Evolutionary conservation across 345 rosid species (phyloP).

Genomic region (Corchorus capsularis): DNA sequence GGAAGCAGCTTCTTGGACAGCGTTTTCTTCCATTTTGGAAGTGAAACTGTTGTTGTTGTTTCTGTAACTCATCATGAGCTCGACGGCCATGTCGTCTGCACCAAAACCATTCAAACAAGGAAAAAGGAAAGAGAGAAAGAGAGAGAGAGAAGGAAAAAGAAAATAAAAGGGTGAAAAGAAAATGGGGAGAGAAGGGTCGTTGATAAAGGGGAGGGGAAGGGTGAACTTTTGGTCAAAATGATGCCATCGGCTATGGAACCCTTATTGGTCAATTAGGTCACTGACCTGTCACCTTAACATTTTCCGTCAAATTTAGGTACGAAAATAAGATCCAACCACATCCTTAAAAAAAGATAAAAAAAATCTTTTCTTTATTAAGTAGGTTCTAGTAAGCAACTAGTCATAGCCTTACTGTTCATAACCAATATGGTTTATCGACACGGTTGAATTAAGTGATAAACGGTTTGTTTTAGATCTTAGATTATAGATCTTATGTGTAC

Average conservation of each 20-base stretch:
- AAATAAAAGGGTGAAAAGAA: slow-evolving; percentile 9
- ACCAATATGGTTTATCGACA: too few relatives aligned
- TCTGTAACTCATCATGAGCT: slow-evolving; percentile 48
- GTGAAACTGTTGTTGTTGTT: slow-evolving; percentile 35
- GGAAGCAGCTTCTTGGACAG: slow-evolving; percentile 82
- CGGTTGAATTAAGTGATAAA: too few relatives aligned
- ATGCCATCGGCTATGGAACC: slow-evolving; percentile 29
- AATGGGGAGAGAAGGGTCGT: slow-evolving; percentile 16
- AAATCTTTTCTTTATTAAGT: neutral
- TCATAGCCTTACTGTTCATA: neutral
- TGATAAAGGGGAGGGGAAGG: slow-evolving; percentile 39
- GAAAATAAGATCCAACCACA: slow-evolving; percentile 29
- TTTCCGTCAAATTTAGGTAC: slow-evolving; percentile 36
- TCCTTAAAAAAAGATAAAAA: neutral
- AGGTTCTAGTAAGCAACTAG: neutral
- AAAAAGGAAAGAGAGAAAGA: neutral
- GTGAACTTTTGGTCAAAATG: slow-evolving; percentile 41
- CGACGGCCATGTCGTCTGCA: slow-evolving; percentile 52
- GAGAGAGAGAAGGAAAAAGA: neutral
- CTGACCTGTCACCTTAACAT: slow-evolving; percentile 31
- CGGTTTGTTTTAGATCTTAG: too few relatives aligned
- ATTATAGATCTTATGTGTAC: too few relatives aligned
- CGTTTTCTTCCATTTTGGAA: slow-evolving; percentile 50
- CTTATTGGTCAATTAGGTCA: slow-evolving; percentile 27
- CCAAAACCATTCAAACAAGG: slow-evolving; percentile 20